Evolutionary conservation across 179 eudicot genomes (phyloP).

Genomic region (Sideroxylon spinosum): DNA sequence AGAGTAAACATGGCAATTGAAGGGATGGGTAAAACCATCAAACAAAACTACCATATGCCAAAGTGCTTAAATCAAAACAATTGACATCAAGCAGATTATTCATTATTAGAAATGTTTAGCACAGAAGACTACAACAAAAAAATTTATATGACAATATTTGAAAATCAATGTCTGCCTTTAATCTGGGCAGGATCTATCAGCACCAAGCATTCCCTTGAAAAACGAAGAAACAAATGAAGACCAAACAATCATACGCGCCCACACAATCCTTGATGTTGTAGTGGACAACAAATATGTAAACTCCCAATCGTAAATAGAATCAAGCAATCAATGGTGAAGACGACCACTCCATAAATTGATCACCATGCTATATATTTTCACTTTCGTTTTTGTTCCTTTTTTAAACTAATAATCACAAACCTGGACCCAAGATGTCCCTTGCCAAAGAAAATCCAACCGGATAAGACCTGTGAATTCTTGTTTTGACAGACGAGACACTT

Average conservation of each 20-base stretch:
- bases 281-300: neutral
- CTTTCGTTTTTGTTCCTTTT: neutral
- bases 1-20: neutral
- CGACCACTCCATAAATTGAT: neutral
- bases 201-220: neutral
- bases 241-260: neutral
- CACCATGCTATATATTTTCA: neutral
- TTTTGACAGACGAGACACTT: slow-evolving; percentile 32
- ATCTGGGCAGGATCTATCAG: neutral
- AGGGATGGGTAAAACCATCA: neutral
- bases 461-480: slow-evolving; percentile 64
- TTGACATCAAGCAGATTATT: neutral
- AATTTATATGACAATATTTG: neutral
- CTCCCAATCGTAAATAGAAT: neutral
- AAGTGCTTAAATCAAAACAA: neutral
- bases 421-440: slow-evolving; percentile 37
- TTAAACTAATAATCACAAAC: neutral
- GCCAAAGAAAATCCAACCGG: slow-evolving; percentile 64
- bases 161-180: neutral
- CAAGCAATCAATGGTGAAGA: neutral
- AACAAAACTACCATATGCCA: neutral
- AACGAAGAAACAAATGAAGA: slow-evolving; percentile 3
- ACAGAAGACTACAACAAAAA: slow-evolving; percentile 2
- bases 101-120: neutral
- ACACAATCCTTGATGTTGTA: neutral